Evolutionary conservation across 805 yeast genomes (phyloP).

Genomic region (Alloascoidea africana): DNA sequence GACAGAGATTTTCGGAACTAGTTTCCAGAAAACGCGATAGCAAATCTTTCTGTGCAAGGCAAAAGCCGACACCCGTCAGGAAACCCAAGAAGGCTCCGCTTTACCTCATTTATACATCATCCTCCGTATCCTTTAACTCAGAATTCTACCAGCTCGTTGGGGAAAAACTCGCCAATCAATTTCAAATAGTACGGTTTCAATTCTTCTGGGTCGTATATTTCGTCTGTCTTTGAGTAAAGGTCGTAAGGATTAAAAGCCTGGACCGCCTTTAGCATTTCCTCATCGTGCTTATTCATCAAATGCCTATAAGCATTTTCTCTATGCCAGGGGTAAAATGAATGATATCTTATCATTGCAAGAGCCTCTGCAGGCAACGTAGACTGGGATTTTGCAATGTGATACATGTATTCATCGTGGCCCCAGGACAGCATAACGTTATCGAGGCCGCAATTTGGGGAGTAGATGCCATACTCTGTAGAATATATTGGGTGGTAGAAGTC

Average conservation of each 20-base stretch:
- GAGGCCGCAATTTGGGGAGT: constrained; percentile 47
- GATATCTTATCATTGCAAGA: constrained; percentile 61
- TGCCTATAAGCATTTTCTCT: constrained; percentile 51
- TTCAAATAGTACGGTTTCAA: constrained; percentile 45
- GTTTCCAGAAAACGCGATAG: no score
- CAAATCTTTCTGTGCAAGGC: no score
- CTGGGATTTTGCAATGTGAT: constrained; percentile 50
- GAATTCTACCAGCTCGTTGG: constrained; percentile 39
- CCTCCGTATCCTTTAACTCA: constrained; percentile 17
- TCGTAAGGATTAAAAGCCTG: constrained; percentile 56
- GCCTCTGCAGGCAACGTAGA: constrained; percentile 51
- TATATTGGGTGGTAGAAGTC: constrained; percentile 50
- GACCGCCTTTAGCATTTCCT: constrained; percentile 45
- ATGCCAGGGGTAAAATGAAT: constrained; percentile 68
- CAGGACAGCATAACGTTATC: constrained; percentile 59
- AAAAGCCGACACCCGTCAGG: no score
- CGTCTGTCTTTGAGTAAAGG: constrained; percentile 46
- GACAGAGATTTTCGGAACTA: no score
- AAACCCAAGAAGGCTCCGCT: no score
- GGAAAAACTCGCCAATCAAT: constrained; percentile 54
- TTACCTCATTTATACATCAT: no score
- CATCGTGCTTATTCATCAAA: constrained; percentile 49
- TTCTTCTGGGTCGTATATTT: constrained; percentile 29
- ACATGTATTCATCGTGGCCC: constrained; percentile 76
- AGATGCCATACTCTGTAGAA: constrained; percentile 51